Percentiles rank a stretch among this genome's conserved stretches.
Evolutionary conservation across 1,284 basidiomycete species (phyloP).

Genomic region (Violaceomyces palustris): DNA sequence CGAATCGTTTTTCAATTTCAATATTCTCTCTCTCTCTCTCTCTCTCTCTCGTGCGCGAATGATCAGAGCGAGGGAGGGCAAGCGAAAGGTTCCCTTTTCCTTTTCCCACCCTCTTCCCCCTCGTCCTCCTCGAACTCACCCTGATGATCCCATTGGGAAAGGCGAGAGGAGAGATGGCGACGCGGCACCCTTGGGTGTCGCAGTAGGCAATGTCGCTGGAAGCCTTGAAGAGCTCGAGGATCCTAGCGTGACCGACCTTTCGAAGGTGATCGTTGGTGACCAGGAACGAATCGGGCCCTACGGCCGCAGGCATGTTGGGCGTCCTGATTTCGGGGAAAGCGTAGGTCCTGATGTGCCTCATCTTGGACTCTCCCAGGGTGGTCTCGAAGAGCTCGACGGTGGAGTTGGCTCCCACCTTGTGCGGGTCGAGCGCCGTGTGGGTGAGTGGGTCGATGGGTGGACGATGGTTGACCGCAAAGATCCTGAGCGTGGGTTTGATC

Average conservation of each 20-base stretch:
- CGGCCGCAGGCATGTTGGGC: slow-evolving; percentile 67
- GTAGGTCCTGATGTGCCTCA: slow-evolving; percentile 63
- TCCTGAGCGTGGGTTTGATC: slow-evolving; percentile 23
- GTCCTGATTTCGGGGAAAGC: slow-evolving; percentile 60
- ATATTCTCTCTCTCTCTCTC: slow-evolving; percentile 1
- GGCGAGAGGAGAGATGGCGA: slow-evolving; percentile 14
- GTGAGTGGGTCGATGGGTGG: slow-evolving; percentile 22
- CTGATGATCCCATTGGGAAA: slow-evolving; percentile 34
- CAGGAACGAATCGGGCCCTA: slow-evolving; percentile 38
- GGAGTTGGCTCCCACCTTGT: slow-evolving; percentile 64
- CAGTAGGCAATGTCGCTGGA: slow-evolving; percentile 30
- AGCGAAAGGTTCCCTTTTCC: no score
- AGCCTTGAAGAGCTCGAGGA: slow-evolving; percentile 18
- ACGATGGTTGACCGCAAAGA: slow-evolving; percentile 42
- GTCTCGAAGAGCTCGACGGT: slow-evolving; percentile 68
- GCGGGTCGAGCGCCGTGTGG: slow-evolving; percentile 15
- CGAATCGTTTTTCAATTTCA: no score
- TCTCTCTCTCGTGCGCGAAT: no score
- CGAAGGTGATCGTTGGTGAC: slow-evolving; percentile 40
- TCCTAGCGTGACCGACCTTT: slow-evolving; percentile 16
- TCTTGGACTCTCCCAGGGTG: slow-evolving; percentile 54
- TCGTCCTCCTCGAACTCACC: no score
- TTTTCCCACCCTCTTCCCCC: no score
- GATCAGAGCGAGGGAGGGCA: no score
- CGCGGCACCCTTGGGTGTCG: slow-evolving; percentile 35